Conservation (phyloP, 257 asterid genomes). For the Fraxinus excelsior region DNA sequence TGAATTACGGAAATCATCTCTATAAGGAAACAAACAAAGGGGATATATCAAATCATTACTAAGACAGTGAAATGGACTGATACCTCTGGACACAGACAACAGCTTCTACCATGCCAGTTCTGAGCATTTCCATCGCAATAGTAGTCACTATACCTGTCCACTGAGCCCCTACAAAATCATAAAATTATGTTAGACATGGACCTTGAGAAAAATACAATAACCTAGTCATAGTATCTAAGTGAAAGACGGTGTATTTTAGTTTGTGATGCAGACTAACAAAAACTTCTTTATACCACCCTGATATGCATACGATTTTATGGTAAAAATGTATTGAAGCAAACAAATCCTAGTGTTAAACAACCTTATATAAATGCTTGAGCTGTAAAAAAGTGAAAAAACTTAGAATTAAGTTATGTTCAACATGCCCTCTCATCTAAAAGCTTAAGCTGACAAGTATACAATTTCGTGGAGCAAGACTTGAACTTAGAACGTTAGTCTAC, state of each 20-base stretch:
- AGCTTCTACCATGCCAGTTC: constrained; percentile 92
- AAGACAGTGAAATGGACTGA: not conserved
- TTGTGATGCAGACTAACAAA: not conserved
- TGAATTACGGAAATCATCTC: constrained; percentile 20
- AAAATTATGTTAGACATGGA: constrained; percentile 19
- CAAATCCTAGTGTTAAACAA: not conserved
- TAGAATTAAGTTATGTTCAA: not conserved
- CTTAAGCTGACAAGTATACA: not conserved
- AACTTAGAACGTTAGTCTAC: not conserved
- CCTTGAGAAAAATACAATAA: constrained; percentile 13
- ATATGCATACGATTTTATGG: not conserved
- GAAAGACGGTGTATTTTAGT: constrained; percentile 1
- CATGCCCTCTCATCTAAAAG: not conserved
- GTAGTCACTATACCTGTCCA: constrained; percentile 99
- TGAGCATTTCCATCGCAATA: constrained; percentile 95
- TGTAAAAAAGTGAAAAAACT: not conserved
- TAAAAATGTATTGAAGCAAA: not conserved
- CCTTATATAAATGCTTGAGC: not conserved
- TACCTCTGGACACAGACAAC: constrained; percentile 97
- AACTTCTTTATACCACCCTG: not conserved
- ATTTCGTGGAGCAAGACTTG: not conserved
- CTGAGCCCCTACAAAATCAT: constrained; percentile 75
- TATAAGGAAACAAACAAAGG: constrained; percentile 9
- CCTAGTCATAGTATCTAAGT: constrained; percentile 14
- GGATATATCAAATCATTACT: not conserved